A percentile compares a stretch with the other conserved stretches of the same genome.
These are phyloP conservation scores for Aspergillus eucalypticola DNA, from an alignment of 2,329 filamentous ascomycete species.

Conservation along the genomic window DNA sequence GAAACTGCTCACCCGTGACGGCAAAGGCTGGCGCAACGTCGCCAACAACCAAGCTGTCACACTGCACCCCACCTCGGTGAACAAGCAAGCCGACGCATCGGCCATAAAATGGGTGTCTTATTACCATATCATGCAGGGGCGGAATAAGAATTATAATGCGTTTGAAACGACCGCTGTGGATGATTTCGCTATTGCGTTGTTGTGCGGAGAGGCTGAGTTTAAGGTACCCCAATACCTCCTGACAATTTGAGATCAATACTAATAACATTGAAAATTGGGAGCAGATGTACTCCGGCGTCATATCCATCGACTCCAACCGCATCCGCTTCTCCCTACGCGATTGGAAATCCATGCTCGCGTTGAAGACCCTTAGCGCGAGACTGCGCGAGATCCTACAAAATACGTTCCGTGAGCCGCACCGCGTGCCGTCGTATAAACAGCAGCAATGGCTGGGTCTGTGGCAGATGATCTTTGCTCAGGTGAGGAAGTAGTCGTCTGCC, in stretches of 20 bases:
- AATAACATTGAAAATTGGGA: not conserved
- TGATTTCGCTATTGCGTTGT: conserved; percentile 76
- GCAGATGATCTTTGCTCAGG: conserved; percentile 64
- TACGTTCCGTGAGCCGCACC: conserved; percentile 57
- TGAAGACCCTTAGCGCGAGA: conserved; percentile 75
- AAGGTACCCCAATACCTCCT: conserved; percentile 56
- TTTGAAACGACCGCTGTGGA: conserved; percentile 83
- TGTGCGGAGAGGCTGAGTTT: conserved; percentile 86
- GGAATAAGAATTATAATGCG: conserved; percentile 76
- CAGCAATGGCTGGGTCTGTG: conserved; percentile 73
- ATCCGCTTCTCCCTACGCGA: conserved; percentile 79
- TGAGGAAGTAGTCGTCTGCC: not conserved
- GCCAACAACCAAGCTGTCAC: conserved; percentile 90
- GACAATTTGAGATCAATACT: not conserved
- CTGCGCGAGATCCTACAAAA: conserved; percentile 73
- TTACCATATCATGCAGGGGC: conserved; percentile 96
- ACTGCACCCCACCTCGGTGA: conserved; percentile 85
- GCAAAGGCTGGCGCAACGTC: conserved; percentile 85
- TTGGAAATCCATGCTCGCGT: conserved; percentile 87
- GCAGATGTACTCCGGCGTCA: conserved; percentile 80
- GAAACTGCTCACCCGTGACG: conserved; percentile 80
- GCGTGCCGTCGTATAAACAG: conserved; percentile 59
- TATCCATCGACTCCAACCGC: conserved; percentile 84
- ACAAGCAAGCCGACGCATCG: conserved; percentile 59
- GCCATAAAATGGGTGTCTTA: conserved; percentile 80